Conservation (phyloP, 352 stramenopile genomes). For the Phytophthora capsici region DNA sequence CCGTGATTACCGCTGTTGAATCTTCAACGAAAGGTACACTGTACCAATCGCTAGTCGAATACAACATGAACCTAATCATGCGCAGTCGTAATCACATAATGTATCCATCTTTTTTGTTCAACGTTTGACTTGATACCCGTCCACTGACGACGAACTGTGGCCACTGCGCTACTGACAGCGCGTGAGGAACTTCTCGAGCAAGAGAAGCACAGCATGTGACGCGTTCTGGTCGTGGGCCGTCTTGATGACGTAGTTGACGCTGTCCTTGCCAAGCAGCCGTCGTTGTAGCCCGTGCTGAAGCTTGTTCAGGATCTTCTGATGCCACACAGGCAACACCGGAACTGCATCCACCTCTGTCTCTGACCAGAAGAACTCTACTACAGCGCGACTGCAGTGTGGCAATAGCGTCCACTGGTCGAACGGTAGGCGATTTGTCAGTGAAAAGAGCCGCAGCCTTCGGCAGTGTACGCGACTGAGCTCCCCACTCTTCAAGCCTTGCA, state of each 20-base stretch:
- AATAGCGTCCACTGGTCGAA: conserved; percentile 58
- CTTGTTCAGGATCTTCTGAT: conserved; percentile 50
- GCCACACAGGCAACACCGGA: conserved; percentile 42
- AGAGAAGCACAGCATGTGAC: conserved; percentile 33
- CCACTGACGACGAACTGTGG: neutral
- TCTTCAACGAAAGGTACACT: conserved; percentile 7
- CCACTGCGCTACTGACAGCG: conserved; percentile 17
- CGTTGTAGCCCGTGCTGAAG: conserved; percentile 58
- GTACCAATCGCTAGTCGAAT: conserved; percentile 6
- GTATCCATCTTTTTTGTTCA: conserved; percentile 6
- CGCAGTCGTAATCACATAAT: conserved; percentile 3
- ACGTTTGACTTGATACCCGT: neutral
- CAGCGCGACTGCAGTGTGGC: conserved; percentile 28
- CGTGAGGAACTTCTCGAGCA: conserved; percentile 60
- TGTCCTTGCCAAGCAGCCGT: conserved; percentile 63
- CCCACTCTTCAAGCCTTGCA: conserved; percentile 39
- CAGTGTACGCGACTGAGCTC: conserved; percentile 44
- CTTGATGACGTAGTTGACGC: conserved; percentile 55
- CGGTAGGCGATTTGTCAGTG: conserved; percentile 49
- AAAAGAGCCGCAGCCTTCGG: conserved; percentile 63
- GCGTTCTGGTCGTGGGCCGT: conserved; percentile 47
- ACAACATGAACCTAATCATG: conserved; percentile 2
- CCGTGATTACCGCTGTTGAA: neutral
- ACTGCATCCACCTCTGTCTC: neutral
- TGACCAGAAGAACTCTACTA: conserved; percentile 58